Base-by-base conservation (phyloP, 2,329 filamentous ascomycete species). In the Fusarium xyrophilum region DNA sequence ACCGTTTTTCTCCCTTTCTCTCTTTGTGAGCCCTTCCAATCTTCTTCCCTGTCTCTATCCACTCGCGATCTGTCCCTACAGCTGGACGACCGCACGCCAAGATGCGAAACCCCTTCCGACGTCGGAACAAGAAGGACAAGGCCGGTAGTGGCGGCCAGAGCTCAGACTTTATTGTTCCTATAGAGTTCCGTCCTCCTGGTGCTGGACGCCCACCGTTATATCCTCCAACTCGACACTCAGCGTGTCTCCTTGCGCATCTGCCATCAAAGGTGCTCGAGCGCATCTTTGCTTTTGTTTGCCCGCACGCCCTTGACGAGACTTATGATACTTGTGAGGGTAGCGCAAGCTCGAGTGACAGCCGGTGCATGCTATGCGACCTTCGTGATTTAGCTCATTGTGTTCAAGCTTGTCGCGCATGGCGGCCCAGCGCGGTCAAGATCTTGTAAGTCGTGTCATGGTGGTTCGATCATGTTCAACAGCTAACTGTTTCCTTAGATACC, bases 321-420 rank as follows among this genome's bases (percentile, higher is more conserved):
- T 96, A 96, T 78, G 90, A 93, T 70, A 89, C 89, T 42, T 95
- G 92, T 75, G 95, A 98, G 81, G 87, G 92, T 74, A 93, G 91
- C 63, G 88, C 91, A 70, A 68, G 63, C 33, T 52, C 60, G 23
- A 86, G 88, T 51, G 90, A 91, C 71, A 89, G 93, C 80, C 89
- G 89, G 59, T 98, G 95, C 82, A 95, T 96, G 91, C 89, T 97
- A 71, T 98, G 95, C 82, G 93, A 97, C 81, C 86, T 96, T 82
- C 89, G 94, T 71, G 93, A 97, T 79, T 86, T 97, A 58, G 89
- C 93, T 54, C 89, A 93, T 78, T 95, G 92, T 77, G 88, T 89
- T 39, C 84, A 88, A 76, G 92, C 93, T 52, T 92, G 88, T 77
- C 88, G 88, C 73, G 84, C 84, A 73, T 98, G 94, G 94, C 83